Percentiles rank a stretch among this genome's conserved stretches.
Evolutionary conservation across 352 stramenopile genomes (phyloP).

Genomic region (Phytophthora europaea): DNA sequence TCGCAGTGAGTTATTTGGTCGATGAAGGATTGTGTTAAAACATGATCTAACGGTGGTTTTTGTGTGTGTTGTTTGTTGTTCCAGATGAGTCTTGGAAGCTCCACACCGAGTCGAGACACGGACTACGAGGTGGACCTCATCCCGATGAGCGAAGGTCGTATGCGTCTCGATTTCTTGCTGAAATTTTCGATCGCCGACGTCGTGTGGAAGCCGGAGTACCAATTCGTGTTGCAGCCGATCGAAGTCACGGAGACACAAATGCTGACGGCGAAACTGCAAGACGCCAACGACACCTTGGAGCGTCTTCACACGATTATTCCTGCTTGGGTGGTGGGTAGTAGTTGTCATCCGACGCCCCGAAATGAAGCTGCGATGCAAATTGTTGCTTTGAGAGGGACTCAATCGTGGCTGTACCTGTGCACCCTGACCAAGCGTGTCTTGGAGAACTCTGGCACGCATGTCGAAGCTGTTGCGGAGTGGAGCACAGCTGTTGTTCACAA

Average conservation of each 20-base stretch:
- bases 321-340: conserved; percentile 24
- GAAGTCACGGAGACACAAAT: conserved; percentile 41
- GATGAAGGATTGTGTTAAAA: neutral
- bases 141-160: conserved; percentile 30
- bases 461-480: conserved; percentile 17
- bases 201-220: conserved; percentile 40
- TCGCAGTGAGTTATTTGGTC: conserved; percentile 20
- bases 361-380: conserved; percentile 23
- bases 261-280: conserved; percentile 33
- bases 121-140: conserved; percentile 37
- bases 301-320: conserved; percentile 38
- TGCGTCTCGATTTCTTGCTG: conserved; percentile 35
- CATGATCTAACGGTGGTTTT: neutral
- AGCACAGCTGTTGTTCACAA: neutral
- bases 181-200: conserved; percentile 38
- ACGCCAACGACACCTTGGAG: conserved; percentile 36
- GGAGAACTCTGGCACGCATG: conserved; percentile 16
- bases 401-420: conserved; percentile 34
- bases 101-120: neutral
- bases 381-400: conserved; percentile 24
- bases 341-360: neutral
- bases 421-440: conserved; percentile 14
- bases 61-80: neutral
- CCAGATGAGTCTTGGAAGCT: conserved; percentile 26
- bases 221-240: conserved; percentile 41